Base-by-base conservation (phyloP, 1,284 basidiomycete genomes). In the Boletus sp. region DNA sequence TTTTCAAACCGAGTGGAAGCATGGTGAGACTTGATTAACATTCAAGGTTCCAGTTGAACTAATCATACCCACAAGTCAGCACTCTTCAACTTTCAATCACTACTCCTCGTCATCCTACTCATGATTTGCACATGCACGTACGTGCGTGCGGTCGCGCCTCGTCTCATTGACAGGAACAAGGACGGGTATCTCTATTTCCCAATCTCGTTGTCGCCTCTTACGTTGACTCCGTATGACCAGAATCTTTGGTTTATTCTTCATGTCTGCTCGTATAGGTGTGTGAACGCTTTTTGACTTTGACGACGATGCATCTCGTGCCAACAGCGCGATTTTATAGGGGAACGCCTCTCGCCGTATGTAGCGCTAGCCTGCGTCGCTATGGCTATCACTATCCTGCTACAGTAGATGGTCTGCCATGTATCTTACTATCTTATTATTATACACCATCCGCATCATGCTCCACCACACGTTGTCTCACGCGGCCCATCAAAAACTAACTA, bases 101-200 rank as follows among this genome's bases (percentile, higher is more conserved):
- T 99, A 16, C 78, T 99, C 12, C 83, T 96, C 58, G 93, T 96
- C 64, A 85, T 97, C 54, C 78, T 99, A 14, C 81, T 99, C 44
- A 76, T 90, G 65, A 94, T 98, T 53, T 99, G 96, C 74, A 98
- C 95, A 37, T 97, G 93, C 75, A 95, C 96, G 3, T 99, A 99
- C 66, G 79, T 95, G 14, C 84, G 95, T 46, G 87, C 91, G 0
- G 84, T 92, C 3, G 87, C 91, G 5, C 95, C 95, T 5, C 79
- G 88, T 20, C 72, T 99, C 7, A 79, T 99, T 23, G 96, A 99
- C 68, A 76, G 90, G 52, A 98, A 99, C 69, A 93, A 94, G 72
- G 79, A 92, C 68, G 96, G 95, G 94, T 94, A 58, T 62, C 82
- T 74, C 2, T 2, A 1, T 36, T 41, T 27, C 27, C 33, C 17